A percentile compares a stretch with the other conserved stretches of the same genome.
phyloP scores from a whole-genome alignment of 345 rosid genomes.

The Euclidium syriacum region DNA sequence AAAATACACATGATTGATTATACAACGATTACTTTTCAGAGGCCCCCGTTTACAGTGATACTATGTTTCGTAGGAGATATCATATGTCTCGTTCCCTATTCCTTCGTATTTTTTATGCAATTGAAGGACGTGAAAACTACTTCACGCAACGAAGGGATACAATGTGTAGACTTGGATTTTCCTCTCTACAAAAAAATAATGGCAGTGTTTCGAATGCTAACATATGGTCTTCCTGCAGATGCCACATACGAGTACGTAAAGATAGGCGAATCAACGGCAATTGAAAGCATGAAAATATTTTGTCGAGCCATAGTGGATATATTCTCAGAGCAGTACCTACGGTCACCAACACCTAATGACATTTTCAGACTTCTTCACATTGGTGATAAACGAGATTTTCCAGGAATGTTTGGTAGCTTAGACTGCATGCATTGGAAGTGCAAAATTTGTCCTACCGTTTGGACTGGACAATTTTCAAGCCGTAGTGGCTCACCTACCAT shows the following conservation, averaged over 20 bases:
- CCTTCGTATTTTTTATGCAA: not conserved
- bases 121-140: not conserved
- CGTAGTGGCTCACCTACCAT: no score
- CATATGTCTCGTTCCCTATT: no score
- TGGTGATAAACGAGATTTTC: no score
- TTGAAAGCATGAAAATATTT: not conserved
- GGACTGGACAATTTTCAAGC: no score
- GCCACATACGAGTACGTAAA: not conserved
- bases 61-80: not conserved
- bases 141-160: not conserved
- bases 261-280: not conserved
- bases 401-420: no score
- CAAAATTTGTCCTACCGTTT: no score
- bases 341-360: not conserved
- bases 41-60: not conserved
- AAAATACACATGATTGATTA: not conserved
- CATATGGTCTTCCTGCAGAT: not conserved
- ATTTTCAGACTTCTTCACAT: no score
- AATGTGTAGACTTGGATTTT: not conserved
- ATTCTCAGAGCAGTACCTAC: not conserved
- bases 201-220: no score
- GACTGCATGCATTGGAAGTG: no score
- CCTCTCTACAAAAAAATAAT: not conserved
- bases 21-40: not conserved
- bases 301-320: not conserved